Percentiles rank a stretch among this genome's conserved stretches.
phyloP scores from a whole-genome alignment of 371 early-diverging fungal genomes.

The Mortierella sp. region DNA sequence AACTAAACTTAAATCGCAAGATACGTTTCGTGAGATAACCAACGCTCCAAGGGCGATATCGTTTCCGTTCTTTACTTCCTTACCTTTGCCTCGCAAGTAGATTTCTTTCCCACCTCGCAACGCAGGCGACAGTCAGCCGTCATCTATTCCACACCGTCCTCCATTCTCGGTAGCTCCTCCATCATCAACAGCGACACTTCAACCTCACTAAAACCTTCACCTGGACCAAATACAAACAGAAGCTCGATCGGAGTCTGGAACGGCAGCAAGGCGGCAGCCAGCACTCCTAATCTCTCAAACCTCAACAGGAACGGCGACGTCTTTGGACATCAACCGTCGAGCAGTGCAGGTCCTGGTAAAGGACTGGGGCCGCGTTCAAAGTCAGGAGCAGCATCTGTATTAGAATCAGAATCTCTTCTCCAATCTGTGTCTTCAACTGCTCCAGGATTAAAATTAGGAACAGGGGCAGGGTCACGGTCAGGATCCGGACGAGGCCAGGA shows the following conservation, averaged over 20 bases:
- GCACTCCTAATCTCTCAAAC: conserved; percentile 43
- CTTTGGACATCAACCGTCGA: conserved; percentile 14
- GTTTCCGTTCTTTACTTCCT: too few species aligned
- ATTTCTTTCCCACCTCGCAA: conserved; percentile 1
- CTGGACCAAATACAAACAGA: conserved; percentile 8
- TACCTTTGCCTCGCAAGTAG: neutral
- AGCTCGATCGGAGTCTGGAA: conserved; percentile 40
- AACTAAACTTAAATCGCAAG: too few species aligned
- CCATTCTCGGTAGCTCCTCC: neutral
- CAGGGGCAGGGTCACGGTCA: neutral
- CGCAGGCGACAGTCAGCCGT: conserved; percentile 21
- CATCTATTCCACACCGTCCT: conserved; percentile 8
- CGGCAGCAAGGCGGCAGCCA: conserved; percentile 41
- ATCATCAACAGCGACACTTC: neutral
- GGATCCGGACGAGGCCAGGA: neutral
- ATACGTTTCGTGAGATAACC: too few species aligned
- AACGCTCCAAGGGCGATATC: too few species aligned
- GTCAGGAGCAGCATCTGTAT: neutral
- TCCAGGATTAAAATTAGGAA: conserved; percentile 5
- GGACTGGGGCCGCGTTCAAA: conserved; percentile 1
- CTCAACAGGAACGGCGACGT: conserved; percentile 10
- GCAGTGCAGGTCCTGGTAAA: neutral
- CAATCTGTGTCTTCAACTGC: too few species aligned
- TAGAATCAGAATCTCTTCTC: neutral
- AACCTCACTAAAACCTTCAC: neutral